phyloP scores from a whole-genome alignment of 768 basidiomycete genomes.

The Termitomyces sp. region DNA sequence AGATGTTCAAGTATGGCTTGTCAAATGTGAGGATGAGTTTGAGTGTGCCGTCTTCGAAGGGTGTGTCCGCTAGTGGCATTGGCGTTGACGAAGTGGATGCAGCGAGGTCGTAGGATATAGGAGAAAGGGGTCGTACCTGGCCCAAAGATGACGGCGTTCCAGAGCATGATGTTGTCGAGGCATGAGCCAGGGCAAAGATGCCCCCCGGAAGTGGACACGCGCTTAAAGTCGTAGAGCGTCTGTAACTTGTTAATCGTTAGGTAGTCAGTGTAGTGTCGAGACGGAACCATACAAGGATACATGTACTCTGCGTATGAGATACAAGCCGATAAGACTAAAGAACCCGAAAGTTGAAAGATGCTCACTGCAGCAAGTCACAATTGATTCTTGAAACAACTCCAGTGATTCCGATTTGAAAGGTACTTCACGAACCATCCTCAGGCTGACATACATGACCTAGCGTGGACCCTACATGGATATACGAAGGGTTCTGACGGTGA shows the following conservation, averaged over 20 bases:
- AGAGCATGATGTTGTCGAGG: constrained; percentile 98
- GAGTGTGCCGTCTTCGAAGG: constrained; percentile 99
- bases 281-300: no score
- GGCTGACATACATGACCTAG: not conserved
- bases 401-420: not conserved
- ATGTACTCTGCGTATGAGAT: no score
- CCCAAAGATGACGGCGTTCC: constrained; percentile 99
- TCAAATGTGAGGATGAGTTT: constrained; percentile 94
- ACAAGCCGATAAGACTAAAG: no score
- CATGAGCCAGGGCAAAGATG: constrained; percentile 95
- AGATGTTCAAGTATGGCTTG: constrained; percentile 98
- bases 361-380: no score
- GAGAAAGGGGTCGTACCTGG: constrained; percentile 61
- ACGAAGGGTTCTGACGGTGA: no score
- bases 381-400: no score
- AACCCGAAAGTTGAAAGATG: no score
- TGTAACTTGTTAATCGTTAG: no score
- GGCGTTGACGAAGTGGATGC: not conserved
- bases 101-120: not conserved
- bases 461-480: not conserved
- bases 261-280: no score
- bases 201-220: no score
- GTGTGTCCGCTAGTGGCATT: constrained; percentile 76
- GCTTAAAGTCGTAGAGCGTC: no score
- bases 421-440: not conserved